Evolutionary conservation across 192 early-diverging fungal genomes (phyloP).

Genomic region (Obelidium mucronatum): DNA sequence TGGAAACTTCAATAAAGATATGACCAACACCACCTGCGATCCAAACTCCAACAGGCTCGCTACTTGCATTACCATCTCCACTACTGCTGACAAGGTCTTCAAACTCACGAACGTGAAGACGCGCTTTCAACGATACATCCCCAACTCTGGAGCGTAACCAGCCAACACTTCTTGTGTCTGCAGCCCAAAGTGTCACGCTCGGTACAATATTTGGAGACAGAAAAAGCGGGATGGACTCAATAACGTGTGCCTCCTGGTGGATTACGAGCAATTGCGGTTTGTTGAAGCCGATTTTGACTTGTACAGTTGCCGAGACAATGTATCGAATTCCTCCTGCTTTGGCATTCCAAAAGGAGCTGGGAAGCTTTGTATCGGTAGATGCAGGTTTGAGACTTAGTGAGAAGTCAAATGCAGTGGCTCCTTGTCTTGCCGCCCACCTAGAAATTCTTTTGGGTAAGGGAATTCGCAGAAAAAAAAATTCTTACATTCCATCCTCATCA

Average conservation of each 20-base stretch:
- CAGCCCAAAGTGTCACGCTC: constrained; percentile 28
- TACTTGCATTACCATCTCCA: neutral
- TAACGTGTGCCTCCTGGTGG: constrained; percentile 41
- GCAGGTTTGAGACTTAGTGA: constrained; percentile 36
- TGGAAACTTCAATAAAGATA: constrained; percentile 49
- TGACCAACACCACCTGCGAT: constrained; percentile 43
- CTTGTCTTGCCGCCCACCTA: constrained; percentile 49
- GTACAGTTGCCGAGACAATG: constrained; percentile 45
- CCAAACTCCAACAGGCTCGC: constrained; percentile 23
- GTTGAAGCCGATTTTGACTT: constrained; percentile 39
- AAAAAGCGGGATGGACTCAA: constrained; percentile 37
- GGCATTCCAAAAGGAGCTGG: constrained; percentile 49
- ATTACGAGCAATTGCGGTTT: constrained; percentile 18
- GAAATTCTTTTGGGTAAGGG: neutral
- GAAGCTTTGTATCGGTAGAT: constrained; percentile 36
- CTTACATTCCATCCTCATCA: constrained; percentile 59
- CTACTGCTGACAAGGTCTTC: neutral
- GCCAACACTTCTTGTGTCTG: constrained; percentile 23
- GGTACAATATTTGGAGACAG: constrained; percentile 15
- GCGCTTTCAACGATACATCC: constrained; percentile 40
- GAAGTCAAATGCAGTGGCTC: constrained; percentile 46
- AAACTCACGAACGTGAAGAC: constrained; percentile 30
- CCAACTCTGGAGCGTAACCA: constrained; percentile 44
- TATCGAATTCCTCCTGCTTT: constrained; percentile 55
- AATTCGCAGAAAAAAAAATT: neutral